Percentiles rank a stretch among this genome's conserved stretches.
Conservation (phyloP, 108 stramenopile genomes). For the Pseudonitzschia pungens region DNA sequence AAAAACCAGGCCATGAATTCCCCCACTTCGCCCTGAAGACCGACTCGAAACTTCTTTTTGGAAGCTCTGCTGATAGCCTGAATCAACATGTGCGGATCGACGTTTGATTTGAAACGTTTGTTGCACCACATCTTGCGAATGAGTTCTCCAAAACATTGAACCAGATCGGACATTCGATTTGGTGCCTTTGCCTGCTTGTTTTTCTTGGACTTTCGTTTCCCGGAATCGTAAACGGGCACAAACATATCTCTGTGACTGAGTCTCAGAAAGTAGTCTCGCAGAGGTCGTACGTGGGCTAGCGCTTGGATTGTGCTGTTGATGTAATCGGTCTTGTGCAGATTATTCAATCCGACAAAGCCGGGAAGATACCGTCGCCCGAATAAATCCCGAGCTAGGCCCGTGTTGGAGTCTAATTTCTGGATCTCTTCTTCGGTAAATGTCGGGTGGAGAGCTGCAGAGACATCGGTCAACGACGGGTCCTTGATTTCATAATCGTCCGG, state of each 20-base stretch:
- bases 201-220: slow-evolving; percentile 20
- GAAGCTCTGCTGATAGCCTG: slow-evolving; percentile 87
- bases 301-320: slow-evolving; percentile 92
- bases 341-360: slow-evolving; percentile 95
- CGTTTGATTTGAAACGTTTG: slow-evolving; percentile 88
- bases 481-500: slow-evolving; percentile 96
- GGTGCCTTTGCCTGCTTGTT: slow-evolving; percentile 35
- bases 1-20: slow-evolving; percentile 97
- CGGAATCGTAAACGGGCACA: neutral
- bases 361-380: slow-evolving; percentile 92
- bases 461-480: slow-evolving; percentile 83
- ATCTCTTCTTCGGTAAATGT: slow-evolving; percentile 72
- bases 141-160: slow-evolving; percentile 86
- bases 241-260: slow-evolving; percentile 24
- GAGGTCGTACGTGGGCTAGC: slow-evolving; percentile 87
- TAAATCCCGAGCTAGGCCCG: slow-evolving; percentile 83
- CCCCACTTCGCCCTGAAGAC: slow-evolving; percentile 86
- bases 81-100: slow-evolving; percentile 95
- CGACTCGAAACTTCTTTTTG: slow-evolving; percentile 87
- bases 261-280: slow-evolving; percentile 92
- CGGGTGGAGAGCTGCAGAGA: slow-evolving; percentile 84
- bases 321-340: slow-evolving; percentile 92
- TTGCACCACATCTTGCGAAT: slow-evolving; percentile 94
- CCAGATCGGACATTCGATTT: slow-evolving; percentile 54
- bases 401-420: slow-evolving; percentile 65